Evolutionary conservation across 306 rosid genomes (phyloP).

Genomic region (Rubus idaeus): DNA sequence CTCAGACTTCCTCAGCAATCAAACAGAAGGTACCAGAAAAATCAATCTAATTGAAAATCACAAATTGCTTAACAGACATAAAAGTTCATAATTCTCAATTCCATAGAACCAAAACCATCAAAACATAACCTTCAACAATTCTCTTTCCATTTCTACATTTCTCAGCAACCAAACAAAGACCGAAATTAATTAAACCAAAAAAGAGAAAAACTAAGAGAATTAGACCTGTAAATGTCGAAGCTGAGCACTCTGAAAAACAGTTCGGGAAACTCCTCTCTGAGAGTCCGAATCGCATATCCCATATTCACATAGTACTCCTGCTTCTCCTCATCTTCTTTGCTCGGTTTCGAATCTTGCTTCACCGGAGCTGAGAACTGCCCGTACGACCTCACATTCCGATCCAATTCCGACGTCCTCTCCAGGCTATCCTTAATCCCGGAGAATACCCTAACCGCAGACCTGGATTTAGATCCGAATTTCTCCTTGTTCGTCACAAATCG

Average conservation of each 20-base stretch:
- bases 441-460: conserved; percentile 32
- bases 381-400: conserved; percentile 34
- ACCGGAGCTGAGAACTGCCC: conserved; percentile 67
- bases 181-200: neutral
- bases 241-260: conserved; percentile 67
- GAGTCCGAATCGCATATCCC: conserved; percentile 79
- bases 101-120: neutral
- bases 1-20: neutral
- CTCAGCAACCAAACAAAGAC: conserved; percentile 5
- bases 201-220: conserved; percentile 10
- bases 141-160: neutral
- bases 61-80: neutral
- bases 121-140: neutral
- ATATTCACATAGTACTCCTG: conserved; percentile 69
- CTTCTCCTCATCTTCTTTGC: conserved; percentile 73
- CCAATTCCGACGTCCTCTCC: conserved; percentile 36
- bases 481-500: conserved; percentile 30
- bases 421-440: conserved; percentile 18
- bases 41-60: neutral
- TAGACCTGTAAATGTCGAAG: conserved; percentile 69
- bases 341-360: conserved; percentile 57
- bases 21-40: neutral
- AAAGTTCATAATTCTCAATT: neutral
- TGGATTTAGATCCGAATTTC: conserved; percentile 32
- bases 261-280: conserved; percentile 78